Conservation (phyloP, 2,329 filamentous ascomycete species). For the Cordyceps javanica region DNA sequence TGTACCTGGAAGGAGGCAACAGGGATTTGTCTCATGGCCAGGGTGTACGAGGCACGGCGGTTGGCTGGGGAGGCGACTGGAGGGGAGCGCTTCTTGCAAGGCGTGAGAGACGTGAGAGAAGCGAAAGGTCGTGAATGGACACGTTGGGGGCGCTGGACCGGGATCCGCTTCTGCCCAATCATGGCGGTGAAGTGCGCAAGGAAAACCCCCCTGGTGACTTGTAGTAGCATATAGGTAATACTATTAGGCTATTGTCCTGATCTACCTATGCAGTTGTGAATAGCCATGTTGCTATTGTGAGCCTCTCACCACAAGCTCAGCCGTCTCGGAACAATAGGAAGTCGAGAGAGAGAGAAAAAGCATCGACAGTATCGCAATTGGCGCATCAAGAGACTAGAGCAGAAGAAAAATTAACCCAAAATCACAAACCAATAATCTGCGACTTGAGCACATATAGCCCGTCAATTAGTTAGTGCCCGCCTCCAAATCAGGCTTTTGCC, state of each 20-base stretch:
- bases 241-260: too few species aligned
- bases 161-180: background rate
- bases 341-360: background rate
- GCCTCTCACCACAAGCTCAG: background rate
- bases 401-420: background rate
- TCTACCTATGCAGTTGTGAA: too few species aligned
- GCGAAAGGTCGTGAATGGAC: background rate
- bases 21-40: background rate
- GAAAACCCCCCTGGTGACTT: background rate
- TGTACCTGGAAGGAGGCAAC: background rate
- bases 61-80: background rate
- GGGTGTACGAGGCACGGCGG: background rate
- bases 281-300: background rate
- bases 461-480: background rate
- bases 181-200: background rate
- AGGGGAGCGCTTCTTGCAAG: background rate
- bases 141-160: conserved; percentile 1
- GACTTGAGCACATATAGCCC: background rate
- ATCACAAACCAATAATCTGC: background rate
- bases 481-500: background rate
- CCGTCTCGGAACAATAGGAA: background rate
- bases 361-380: too few species aligned
- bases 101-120: background rate
- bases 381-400: too few species aligned
- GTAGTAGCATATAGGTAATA: too few species aligned